Evolutionary conservation across 345 rosid genomes (phyloP), one percentile per base, ranked within the genome.

Genomic region (Bruguiera parviflora): DNA sequence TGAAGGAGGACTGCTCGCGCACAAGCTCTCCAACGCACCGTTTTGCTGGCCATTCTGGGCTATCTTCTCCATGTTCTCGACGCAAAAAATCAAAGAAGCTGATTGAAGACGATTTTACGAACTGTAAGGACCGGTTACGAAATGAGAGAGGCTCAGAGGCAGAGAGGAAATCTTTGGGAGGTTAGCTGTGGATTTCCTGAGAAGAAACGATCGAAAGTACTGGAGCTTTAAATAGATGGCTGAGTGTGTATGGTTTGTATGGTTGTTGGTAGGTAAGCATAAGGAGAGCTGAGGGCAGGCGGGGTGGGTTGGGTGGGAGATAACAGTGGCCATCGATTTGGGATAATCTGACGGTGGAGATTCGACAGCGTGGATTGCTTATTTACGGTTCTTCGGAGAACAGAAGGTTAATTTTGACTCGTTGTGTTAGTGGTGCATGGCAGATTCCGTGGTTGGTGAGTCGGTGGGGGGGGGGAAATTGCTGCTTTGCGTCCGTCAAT

Each of bases 1-100:
- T 0, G 92, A 96, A 79, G 88, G 91, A 56, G 25, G 46, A 1
- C 28, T 39, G 18, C 11, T 6, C 11, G 4, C 15, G 51, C 77
- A 73, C 47, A 73, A 24, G 11, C 57, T 28, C 35, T 62, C 63
- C 24, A 56, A 56, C 29, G 72, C 55, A 43, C 64, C 77, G 22
- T 73, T 73, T 5, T 67, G 59, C 5, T 47, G 11, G 8, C 71
- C 77, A 32, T 67, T 62, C 29, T 46, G 24, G 5, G 32, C 20
- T 39, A 72, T 16, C 35, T 27, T 21, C 31, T 62, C 71, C 70
- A 66, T 56, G 59, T 22, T 56, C 46, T 39, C 46, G 24, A 56
- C 25, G 16, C 24, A 27, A 24, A 24, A 8, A 20, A 56, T 25
- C 24, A 24, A 56, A 22, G 59, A 56, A 24, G 29, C 28, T 10